phyloP scores from a whole-genome alignment of 768 basidiomycete genomes.

The Auricularia sp. region DNA sequence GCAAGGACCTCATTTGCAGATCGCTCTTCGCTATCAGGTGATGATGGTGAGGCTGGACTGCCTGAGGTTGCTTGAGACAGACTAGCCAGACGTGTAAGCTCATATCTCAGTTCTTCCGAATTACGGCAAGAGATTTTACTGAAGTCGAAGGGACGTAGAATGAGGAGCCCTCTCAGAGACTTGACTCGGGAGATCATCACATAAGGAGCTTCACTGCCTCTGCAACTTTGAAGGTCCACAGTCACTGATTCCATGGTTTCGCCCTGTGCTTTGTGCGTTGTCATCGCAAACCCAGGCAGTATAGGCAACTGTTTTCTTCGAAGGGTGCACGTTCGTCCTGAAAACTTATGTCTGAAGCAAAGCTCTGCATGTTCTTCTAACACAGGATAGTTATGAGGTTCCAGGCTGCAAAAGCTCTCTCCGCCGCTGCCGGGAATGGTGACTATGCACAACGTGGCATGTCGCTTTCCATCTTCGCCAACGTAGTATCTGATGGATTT shows the following conservation, averaged over 20 bases:
- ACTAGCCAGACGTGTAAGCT: too few species aligned
- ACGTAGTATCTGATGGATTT: constrained; percentile 15
- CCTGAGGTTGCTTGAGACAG: too few species aligned
- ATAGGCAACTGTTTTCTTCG: constrained; percentile 28
- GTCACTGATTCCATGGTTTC: constrained; percentile 22
- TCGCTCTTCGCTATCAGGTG: too few species aligned
- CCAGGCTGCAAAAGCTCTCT: constrained; percentile 12
- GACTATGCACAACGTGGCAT: constrained; percentile 20
- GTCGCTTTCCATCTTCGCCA: constrained; percentile 11
- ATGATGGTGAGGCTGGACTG: too few species aligned
- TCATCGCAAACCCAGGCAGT: constrained; percentile 30
- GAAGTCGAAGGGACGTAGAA: constrained; percentile 20
- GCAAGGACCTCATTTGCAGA: too few species aligned
- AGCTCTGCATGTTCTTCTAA: constrained; percentile 17
- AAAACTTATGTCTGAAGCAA: constrained; percentile 16
- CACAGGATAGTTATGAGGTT: constrained; percentile 12
- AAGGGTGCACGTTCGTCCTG: constrained; percentile 12
- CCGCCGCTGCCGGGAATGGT: constrained; percentile 7
- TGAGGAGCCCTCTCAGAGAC: constrained; percentile 20
- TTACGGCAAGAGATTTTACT: constrained; percentile 7
- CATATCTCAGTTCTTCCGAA: too few species aligned
- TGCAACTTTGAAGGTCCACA: constrained; percentile 24
- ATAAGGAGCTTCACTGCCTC: constrained; percentile 28
- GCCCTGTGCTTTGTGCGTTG: constrained; percentile 33
- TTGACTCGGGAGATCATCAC: constrained; percentile 32